phyloP scores from a whole-genome alignment of 1,284 basidiomycete genomes.

The Sanghuangporus weigelae region DNA sequence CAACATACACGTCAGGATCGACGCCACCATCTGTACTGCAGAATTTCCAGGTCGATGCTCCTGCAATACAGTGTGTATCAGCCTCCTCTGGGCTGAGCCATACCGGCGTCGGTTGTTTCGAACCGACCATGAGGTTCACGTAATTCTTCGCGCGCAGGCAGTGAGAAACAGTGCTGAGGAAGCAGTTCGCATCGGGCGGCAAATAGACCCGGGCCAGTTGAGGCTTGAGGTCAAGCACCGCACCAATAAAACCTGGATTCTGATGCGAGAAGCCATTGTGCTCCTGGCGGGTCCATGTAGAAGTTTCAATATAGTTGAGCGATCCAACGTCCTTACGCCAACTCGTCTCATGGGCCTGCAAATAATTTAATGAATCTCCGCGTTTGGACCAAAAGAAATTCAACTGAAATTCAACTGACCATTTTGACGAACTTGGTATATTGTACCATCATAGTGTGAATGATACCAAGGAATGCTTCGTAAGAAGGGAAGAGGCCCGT shows the following conservation, averaged over 20 bases:
- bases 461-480: slow-evolving; percentile 80
- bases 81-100: slow-evolving; percentile 67
- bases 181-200: slow-evolving; percentile 86
- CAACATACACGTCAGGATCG: slow-evolving; percentile 57
- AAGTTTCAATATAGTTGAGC: slow-evolving; percentile 84
- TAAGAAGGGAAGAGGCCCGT: slow-evolving; percentile 85
- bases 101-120: slow-evolving; percentile 73
- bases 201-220: slow-evolving; percentile 77
- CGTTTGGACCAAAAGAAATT: background rate
- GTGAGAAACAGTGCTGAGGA: slow-evolving; percentile 76
- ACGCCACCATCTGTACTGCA: slow-evolving; percentile 63
- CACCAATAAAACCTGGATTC: slow-evolving; percentile 83
- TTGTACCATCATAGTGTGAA: slow-evolving; percentile 79
- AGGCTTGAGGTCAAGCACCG: slow-evolving; percentile 73
- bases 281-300: slow-evolving; percentile 81
- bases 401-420: slow-evolving; percentile 31
- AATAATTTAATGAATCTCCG: too few relatives aligned
- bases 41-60: slow-evolving; percentile 72
- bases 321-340: slow-evolving; percentile 74
- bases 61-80: slow-evolving; percentile 67
- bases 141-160: slow-evolving; percentile 81
- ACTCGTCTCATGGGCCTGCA: slow-evolving; percentile 55
- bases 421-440: slow-evolving; percentile 86
- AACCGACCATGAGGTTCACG: slow-evolving; percentile 81
- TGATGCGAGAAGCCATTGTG: slow-evolving; percentile 82